Conservation (phyloP, 2,329 filamentous ascomycete species). For the Stagonosporopsis tanaceti region DNA sequence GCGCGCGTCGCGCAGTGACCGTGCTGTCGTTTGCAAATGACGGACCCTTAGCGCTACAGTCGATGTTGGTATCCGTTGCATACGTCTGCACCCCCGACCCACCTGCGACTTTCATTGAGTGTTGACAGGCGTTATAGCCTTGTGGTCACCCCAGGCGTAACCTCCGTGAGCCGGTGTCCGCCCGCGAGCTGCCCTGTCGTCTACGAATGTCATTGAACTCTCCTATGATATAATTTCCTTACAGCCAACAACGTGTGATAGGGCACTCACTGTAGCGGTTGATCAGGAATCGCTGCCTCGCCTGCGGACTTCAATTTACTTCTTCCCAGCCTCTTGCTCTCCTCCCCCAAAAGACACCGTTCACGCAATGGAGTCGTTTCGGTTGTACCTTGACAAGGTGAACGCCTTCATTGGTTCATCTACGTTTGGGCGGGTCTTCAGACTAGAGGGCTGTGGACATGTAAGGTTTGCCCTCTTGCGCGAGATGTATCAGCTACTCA, state of each 20-base stretch:
- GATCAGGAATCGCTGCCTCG: constrained; percentile 8
- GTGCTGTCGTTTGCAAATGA: constrained; percentile 36
- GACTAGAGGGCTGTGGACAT: constrained; percentile 82
- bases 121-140: constrained; percentile 8
- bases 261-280: constrained; percentile 5
- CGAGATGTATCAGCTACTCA: constrained; percentile 15
- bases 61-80: constrained; percentile 10
- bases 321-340: neutral
- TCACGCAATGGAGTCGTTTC: constrained; percentile 36
- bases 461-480: constrained; percentile 59
- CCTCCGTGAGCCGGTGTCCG: neutral
- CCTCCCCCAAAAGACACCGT: neutral
- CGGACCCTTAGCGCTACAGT: constrained; percentile 24
- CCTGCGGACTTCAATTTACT: neutral
- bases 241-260: constrained; percentile 5
- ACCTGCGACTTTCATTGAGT: constrained; percentile 14
- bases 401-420: constrained; percentile 41
- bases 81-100: constrained; percentile 26
- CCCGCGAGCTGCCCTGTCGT: neutral
- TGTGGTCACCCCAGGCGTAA: neutral
- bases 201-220: constrained; percentile 4
- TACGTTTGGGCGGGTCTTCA: constrained; percentile 63
- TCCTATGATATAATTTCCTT: neutral
- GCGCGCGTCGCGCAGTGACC: constrained; percentile 20
- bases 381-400: constrained; percentile 27